Percentiles rank a stretch among this genome's conserved stretches.
Conservation (phyloP, 345 rosid species). For the Boechera divaricarpa region DNA sequence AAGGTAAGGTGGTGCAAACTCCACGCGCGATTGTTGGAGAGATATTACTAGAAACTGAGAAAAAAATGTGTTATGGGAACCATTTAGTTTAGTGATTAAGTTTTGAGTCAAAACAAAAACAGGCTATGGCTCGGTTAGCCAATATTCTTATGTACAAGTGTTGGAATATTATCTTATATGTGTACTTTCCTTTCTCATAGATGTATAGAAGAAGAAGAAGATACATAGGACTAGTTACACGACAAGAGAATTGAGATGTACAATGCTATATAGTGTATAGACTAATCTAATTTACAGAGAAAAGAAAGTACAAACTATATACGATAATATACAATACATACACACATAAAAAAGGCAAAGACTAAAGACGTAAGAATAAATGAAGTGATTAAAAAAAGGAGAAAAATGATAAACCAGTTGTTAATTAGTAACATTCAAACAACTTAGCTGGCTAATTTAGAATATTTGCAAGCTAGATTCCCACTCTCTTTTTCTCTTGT, state of each 20-base stretch:
- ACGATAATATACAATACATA: background rate
- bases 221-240: background rate
- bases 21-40: too few relatives aligned
- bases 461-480: conserved; percentile 45
- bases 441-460: conserved; percentile 44
- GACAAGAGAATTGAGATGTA: background rate
- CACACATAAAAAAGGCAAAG: background rate
- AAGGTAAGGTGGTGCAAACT: background rate
- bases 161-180: background rate
- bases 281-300: background rate
- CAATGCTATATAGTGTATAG: background rate
- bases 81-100: background rate
- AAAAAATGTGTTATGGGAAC: background rate
- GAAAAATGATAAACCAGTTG: conserved; percentile 30
- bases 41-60: too few relatives aligned
- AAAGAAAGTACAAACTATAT: background rate
- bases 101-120: background rate
- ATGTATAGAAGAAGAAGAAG: background rate
- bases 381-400: conserved; percentile 19
- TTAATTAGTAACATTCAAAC: conserved; percentile 33
- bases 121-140: background rate
- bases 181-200: background rate
- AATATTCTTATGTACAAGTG: background rate
- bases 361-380: conserved; percentile 14
- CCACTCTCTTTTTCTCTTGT: conserved; percentile 12